Evolutionary conservation across 192 early-diverging fungal genomes (phyloP).

Genomic region (Coemansia sp.): DNA sequence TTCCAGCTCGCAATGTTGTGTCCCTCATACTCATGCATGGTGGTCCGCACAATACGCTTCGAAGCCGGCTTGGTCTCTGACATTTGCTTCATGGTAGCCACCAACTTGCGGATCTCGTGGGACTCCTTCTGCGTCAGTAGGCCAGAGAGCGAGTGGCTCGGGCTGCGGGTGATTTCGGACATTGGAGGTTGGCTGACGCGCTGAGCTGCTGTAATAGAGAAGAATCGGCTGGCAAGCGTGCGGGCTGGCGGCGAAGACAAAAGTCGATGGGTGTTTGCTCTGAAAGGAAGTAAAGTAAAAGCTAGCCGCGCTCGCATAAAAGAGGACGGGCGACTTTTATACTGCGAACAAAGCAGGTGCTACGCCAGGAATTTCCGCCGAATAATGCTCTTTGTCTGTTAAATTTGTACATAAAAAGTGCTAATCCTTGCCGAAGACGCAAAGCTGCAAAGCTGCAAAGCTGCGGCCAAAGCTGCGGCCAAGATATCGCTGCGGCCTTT

Average conservation of each 20-base stretch:
- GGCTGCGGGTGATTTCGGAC: not conserved
- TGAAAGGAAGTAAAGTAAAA: not conserved
- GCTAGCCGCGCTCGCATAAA: no score
- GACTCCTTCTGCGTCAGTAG: conserved; percentile 22
- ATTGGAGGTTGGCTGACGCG: not conserved
- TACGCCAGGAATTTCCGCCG: no score
- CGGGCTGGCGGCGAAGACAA: not conserved
- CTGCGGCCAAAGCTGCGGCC: no score
- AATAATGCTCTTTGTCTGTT: no score
- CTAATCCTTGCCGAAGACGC: no score
- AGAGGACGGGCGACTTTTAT: no score
- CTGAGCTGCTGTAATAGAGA: not conserved
- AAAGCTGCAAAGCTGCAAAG: no score
- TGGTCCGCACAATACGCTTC: conserved; percentile 32
- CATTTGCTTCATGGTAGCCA: conserved; percentile 23
- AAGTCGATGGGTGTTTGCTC: no score
- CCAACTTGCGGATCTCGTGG: conserved; percentile 22
- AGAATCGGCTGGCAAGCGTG: not conserved
- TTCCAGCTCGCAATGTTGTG: conserved; percentile 55
- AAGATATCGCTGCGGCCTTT: no score
- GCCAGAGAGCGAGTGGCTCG: not conserved
- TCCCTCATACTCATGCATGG: conserved; percentile 24
- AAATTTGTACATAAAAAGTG: no score
- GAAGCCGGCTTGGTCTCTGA: conserved; percentile 8
- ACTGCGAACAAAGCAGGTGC: no score